These are phyloP conservation scores for Melaleuca quinquenervia DNA, from an alignment of 345 rosid species.

Conservation along the genomic window DNA sequence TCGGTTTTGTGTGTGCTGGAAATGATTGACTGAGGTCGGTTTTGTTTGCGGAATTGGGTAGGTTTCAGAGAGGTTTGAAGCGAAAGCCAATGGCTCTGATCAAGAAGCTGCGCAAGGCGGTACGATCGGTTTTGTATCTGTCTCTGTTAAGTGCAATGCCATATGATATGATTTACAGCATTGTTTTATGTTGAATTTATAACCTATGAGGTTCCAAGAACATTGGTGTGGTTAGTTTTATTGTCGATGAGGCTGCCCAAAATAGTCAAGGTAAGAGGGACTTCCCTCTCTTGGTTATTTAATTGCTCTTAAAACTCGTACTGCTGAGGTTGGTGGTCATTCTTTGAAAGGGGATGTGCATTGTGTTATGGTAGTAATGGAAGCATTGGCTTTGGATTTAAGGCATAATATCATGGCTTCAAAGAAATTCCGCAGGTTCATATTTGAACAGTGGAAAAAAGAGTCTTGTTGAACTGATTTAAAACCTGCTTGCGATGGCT, in stretches of 20 bases:
- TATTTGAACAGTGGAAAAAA: neutral
- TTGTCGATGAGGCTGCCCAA: neutral
- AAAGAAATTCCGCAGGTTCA: neutral
- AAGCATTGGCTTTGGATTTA: neutral
- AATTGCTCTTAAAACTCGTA: neutral
- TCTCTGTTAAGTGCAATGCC: neutral
- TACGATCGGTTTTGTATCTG: neutral
- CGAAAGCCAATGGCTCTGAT: conserved; percentile 14
- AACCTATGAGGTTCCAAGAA: neutral
- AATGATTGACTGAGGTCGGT: neutral
- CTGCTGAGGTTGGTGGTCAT: neutral
- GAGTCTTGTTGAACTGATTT: neutral
- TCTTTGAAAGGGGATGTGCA: neutral
- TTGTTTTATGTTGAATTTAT: neutral
- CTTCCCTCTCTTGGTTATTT: neutral
- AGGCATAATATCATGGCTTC: neutral
- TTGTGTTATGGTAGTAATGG: no score
- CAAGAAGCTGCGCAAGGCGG: conserved; percentile 15
- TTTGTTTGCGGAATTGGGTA: neutral
- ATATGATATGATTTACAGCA: neutral
- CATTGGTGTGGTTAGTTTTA: neutral
- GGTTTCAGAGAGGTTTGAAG: conserved; percentile 16
- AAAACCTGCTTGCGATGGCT: neutral
- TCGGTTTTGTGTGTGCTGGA: neutral
- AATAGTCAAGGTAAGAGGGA: neutral